Evolutionary conservation across 345 rosid genomes (phyloP), one percentile per base, ranked within the genome.

Genomic region (Viola odorata): DNA sequence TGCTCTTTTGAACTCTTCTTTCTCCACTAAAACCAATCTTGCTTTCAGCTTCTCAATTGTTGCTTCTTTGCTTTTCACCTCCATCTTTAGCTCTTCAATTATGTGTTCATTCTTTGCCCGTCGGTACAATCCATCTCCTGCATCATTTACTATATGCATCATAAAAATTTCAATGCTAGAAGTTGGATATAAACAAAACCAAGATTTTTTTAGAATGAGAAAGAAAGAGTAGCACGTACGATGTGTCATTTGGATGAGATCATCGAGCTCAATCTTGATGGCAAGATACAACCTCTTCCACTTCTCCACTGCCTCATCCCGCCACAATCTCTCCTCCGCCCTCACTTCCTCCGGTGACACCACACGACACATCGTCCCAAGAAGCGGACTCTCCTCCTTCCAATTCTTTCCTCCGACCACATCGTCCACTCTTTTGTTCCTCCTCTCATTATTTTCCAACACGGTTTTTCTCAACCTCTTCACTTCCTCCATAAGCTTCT

Each of bases 201-300:
- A 70, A 64, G 69, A 23, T 23, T 23, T 23, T 23, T 23, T 23
- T 23, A 0, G 32, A 23, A 2, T 23, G 32, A 23, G 32, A 23
- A n/a, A n/a, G n/a, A n/a, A n/a, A n/a, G n/a, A n/a, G n/a, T n/a
- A n/a, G 32, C 32, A 23, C 32, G 32, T 23, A 23, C 75, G 80
- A 49, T 77, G 80, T 67, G 95, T 75, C 57, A 66, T 80, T 62
- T 82, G 88, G 49, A 90, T 80, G 65, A 90, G 90, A 64, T 87
- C 77, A 67, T 90, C 95, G 68, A 90, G 91, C 90, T 90, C 95
- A 17, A 64, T 72, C 78, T 84, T 90, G 72, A 90, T 87, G 68
- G 95, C 81, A 47, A 85, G 88, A 51, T 90, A 90, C 39, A 90
- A 87, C 15, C 74, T 84, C 77, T 90, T 90, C 96, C 96, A 90